phyloP scores from a whole-genome alignment of 306 rosid genomes.

The Castanospermum australe region DNA sequence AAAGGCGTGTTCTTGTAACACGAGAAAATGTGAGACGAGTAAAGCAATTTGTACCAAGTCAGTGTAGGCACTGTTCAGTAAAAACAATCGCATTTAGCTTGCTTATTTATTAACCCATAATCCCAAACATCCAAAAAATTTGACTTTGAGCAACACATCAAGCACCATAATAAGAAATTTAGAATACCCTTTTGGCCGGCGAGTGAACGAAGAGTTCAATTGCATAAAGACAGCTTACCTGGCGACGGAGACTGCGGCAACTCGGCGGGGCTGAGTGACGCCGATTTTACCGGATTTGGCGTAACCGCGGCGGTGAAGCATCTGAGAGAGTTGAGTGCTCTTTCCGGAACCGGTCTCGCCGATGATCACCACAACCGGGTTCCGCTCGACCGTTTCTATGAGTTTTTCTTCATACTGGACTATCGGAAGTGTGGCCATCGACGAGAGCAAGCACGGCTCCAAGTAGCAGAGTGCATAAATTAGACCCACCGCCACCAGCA shows the following conservation, averaged over 20 bases:
- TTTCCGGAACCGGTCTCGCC: constrained; percentile 98
- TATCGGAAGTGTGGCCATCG: constrained; percentile 81
- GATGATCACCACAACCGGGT: constrained; percentile 69
- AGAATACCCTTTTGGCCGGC: not conserved
- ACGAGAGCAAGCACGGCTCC: not conserved
- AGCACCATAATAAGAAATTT: not conserved
- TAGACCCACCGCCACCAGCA: not conserved
- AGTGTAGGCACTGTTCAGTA: too few relatives aligned
- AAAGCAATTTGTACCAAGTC: too few relatives aligned
- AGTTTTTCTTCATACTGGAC: constrained; percentile 81
- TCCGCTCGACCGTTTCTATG: constrained; percentile 62
- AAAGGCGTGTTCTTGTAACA: too few relatives aligned
- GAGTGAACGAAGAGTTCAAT: too few relatives aligned
- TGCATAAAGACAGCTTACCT: too few relatives aligned
- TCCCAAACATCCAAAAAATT: not conserved
- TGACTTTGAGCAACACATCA: not conserved
- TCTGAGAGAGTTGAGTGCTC: constrained; percentile 96
- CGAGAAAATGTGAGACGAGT: too few relatives aligned
- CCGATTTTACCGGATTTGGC: constrained; percentile 65
- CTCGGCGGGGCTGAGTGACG: constrained; percentile 97
- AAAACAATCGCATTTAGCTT: too few relatives aligned
- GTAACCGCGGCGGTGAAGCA: constrained; percentile 78
- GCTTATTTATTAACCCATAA: not conserved
- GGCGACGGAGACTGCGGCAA: constrained; percentile 91
- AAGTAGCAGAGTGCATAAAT: not conserved